phyloP scores from a whole-genome alignment of 2,329 filamentous ascomycete genomes.

The Fusarium siculi region DNA sequence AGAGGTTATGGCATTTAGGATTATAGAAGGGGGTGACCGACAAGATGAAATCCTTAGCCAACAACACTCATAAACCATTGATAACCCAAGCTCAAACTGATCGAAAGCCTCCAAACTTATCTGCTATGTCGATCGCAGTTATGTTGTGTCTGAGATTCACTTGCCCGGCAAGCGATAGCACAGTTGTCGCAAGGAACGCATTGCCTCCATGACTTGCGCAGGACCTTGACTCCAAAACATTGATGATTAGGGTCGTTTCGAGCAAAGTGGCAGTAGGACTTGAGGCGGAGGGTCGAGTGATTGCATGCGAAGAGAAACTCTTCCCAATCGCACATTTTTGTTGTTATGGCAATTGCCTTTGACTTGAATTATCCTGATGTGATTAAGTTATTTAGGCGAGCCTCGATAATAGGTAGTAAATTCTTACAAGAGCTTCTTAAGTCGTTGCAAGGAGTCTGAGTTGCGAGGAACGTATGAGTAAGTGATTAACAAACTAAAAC shows the following conservation, averaged over 20 bases:
- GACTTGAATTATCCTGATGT: neutral
- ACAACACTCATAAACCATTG: neutral
- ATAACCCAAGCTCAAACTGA: neutral
- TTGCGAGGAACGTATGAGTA: neutral
- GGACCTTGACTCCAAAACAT: constrained; percentile 74
- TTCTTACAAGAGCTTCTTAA: constrained; percentile 2
- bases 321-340: constrained; percentile 76
- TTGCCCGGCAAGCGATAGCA: constrained; percentile 27
- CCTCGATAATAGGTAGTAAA: neutral
- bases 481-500: neutral
- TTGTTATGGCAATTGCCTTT: neutral
- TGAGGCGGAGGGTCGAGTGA: constrained; percentile 68
- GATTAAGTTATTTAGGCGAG: neutral
- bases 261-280: constrained; percentile 79
- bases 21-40: neutral
- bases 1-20: neutral
- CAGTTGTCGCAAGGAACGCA: constrained; percentile 64
- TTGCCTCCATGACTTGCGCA: constrained; percentile 70
- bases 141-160: constrained; percentile 11
- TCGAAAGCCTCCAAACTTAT: neutral
- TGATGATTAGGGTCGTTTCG: constrained; percentile 77
- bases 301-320: constrained; percentile 74
- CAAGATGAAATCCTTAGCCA: neutral
- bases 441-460: neutral
- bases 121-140: neutral